Percentiles rank a stretch among this genome's conserved stretches.
phyloP scores from a whole-genome alignment of 371 early-diverging fungal genomes.

The Sporodiniella umbellata region DNA sequence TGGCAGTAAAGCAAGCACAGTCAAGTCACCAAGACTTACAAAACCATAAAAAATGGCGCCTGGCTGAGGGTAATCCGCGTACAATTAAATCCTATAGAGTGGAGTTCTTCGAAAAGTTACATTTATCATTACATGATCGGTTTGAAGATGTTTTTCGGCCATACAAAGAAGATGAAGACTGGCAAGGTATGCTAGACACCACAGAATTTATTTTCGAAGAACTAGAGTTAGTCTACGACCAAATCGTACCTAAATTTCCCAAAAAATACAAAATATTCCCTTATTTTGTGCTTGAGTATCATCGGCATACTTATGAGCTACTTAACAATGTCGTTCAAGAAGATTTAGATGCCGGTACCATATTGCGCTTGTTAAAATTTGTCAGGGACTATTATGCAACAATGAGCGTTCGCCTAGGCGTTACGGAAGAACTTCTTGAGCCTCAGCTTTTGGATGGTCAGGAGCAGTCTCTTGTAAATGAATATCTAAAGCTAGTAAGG shows the following conservation, averaged over 20 bases:
- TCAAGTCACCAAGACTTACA: constrained; percentile 57
- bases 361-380: constrained; percentile 82
- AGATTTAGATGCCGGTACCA: constrained; percentile 73
- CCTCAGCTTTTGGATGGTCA: constrained; percentile 90
- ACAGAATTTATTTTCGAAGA: constrained; percentile 86
- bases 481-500: constrained; percentile 85
- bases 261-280: constrained; percentile 89
- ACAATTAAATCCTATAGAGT: constrained; percentile 71
- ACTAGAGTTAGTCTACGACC: constrained; percentile 82
- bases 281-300: constrained; percentile 91
- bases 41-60: constrained; percentile 49
- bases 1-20: constrained; percentile 56
- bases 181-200: constrained; percentile 59
- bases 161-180: constrained; percentile 46
- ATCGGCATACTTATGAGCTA: constrained; percentile 80
- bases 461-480: constrained; percentile 82
- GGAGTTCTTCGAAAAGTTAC: constrained; percentile 72
- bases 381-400: constrained; percentile 87
- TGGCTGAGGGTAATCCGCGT: constrained; percentile 58
- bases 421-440: constrained; percentile 87
- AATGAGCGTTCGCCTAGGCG: constrained; percentile 83
- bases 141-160: constrained; percentile 56
- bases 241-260: constrained; percentile 86
- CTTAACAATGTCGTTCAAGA: constrained; percentile 72
- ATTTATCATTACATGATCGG: constrained; percentile 63